These are phyloP conservation scores for Jimgerdemannia flammicorona DNA, from an alignment of 192 early-diverging fungal species.

Conservation along the genomic window DNA sequence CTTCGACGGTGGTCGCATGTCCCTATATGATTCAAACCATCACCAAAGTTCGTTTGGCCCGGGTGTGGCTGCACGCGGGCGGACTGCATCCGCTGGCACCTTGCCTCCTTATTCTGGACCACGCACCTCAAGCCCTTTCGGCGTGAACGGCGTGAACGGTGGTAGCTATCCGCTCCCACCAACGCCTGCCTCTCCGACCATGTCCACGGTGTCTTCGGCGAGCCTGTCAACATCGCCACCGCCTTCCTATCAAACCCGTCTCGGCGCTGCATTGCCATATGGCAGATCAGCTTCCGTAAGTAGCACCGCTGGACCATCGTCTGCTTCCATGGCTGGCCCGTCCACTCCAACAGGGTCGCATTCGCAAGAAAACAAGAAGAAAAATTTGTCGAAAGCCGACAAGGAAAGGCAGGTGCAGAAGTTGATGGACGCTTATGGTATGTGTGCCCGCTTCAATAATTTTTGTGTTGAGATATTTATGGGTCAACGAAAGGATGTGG, in stretches of 20 bases:
- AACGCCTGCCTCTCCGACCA: not conserved
- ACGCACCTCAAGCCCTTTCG: not conserved
- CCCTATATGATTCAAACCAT: not conserved
- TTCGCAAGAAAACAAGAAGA: not conserved
- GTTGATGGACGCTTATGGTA: not conserved
- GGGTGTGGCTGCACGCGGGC: no score
- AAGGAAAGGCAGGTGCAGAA: not conserved
- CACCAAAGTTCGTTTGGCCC: not conserved
- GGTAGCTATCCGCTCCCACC: not conserved
- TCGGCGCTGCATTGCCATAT: not conserved
- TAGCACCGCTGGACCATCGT: not conserved
- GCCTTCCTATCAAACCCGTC: not conserved
- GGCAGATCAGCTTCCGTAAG: not conserved
- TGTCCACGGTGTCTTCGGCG: not conserved
- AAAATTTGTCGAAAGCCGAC: not conserved
- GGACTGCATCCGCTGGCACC: not conserved
- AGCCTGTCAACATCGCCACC: not conserved
- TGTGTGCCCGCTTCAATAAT: not conserved
- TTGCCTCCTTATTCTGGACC: not conserved
- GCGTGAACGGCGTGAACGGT: no score
- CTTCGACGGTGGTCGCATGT: not conserved
- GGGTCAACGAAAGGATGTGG: no score
- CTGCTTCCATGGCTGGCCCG: not conserved
- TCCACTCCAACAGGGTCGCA: not conserved
- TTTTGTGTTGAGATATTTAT: no score